phyloP scores from a whole-genome alignment of 2,329 filamentous ascomycete species.

The Colletotrichum siamense region DNA sequence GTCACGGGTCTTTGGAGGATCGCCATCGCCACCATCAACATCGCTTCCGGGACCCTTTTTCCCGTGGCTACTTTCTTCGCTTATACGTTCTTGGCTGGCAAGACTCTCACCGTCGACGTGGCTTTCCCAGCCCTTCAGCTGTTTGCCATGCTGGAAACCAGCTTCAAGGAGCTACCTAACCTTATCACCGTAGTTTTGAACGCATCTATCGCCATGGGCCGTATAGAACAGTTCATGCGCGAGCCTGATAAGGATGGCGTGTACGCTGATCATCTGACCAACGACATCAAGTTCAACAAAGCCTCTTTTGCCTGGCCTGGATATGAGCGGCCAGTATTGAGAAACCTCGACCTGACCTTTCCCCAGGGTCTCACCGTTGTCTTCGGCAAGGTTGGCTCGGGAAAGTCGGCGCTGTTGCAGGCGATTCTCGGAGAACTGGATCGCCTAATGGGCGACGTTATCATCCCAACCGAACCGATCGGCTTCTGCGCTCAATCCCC shows the following conservation, averaged over 20 bases:
- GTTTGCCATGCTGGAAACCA: slow-evolving; percentile 76
- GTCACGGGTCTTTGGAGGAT: slow-evolving; percentile 67
- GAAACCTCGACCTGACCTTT: slow-evolving; percentile 51
- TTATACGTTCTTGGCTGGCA: slow-evolving; percentile 75
- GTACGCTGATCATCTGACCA: slow-evolving; percentile 38
- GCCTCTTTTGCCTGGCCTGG: slow-evolving; percentile 86
- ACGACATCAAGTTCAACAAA: slow-evolving; percentile 59
- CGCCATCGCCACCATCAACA: slow-evolving; percentile 72
- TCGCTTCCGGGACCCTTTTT: slow-evolving; percentile 75
- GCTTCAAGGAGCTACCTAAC: slow-evolving; percentile 75
- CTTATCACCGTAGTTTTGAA: slow-evolving; percentile 81
- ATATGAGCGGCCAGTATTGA: slow-evolving; percentile 56
- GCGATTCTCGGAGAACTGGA: slow-evolving; percentile 71
- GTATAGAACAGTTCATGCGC: slow-evolving; percentile 85
- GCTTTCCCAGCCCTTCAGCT: slow-evolving; percentile 87
- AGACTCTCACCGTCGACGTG: slow-evolving; percentile 76
- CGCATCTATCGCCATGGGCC: slow-evolving; percentile 79
- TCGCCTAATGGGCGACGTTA: slow-evolving; percentile 57
- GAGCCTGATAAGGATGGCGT: slow-evolving; percentile 77
- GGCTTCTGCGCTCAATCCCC: slow-evolving; percentile 66
- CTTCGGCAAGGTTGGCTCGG: slow-evolving; percentile 64
- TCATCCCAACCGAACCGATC: slow-evolving; percentile 54
- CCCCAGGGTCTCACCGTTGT: slow-evolving; percentile 58
- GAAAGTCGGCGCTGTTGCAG: slow-evolving; percentile 66
- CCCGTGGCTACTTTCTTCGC: slow-evolving; percentile 83